A percentile compares a stretch with the other conserved stretches of the same genome.
These are phyloP conservation scores for Calonectria pseudoreteaudii DNA, from an alignment of 2,329 filamentous ascomycete species.

Conservation along the genomic window DNA sequence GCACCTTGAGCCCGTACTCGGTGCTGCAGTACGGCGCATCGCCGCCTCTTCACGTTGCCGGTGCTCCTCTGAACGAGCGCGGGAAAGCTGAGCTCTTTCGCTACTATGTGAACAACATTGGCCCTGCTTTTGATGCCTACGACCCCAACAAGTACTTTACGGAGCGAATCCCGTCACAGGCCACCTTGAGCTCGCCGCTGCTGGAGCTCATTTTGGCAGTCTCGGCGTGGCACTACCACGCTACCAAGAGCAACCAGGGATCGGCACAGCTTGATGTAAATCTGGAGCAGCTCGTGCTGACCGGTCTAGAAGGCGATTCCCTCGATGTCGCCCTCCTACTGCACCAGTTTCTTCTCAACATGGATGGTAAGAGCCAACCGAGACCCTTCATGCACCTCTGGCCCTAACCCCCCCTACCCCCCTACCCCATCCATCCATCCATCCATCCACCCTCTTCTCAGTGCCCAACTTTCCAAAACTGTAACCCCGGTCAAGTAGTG, in stretches of 20 bases:
- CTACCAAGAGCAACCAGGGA: slow-evolving; percentile 8
- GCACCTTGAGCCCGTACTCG: slow-evolving; percentile 13
- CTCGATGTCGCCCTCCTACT: slow-evolving; percentile 18
- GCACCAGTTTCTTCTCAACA: slow-evolving; percentile 23
- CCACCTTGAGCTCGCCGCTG: slow-evolving; percentile 23
- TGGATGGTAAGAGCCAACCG: slow-evolving; percentile 13
- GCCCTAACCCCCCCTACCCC: background rate
- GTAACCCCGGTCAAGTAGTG: background rate
- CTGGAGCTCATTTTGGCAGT: slow-evolving; percentile 25
- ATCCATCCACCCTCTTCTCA: background rate
- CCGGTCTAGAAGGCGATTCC: slow-evolving; percentile 18
- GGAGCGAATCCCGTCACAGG: slow-evolving; percentile 20
- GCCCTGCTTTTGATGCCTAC: slow-evolving; percentile 31
- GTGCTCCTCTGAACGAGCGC: slow-evolving; percentile 20
- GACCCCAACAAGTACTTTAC: slow-evolving; percentile 29
- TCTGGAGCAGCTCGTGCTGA: slow-evolving; percentile 19
- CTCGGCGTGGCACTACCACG: slow-evolving; percentile 22
- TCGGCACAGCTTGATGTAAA: slow-evolving; percentile 12
- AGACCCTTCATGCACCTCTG: background rate
- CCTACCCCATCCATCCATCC: background rate
- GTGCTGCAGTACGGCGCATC: background rate
- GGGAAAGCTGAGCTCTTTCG: slow-evolving; percentile 27
- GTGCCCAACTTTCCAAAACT: background rate
- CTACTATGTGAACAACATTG: slow-evolving; percentile 30
- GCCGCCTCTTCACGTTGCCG: background rate